A percentile compares a stretch with the other conserved stretches of the same genome.
Evolutionary conservation across 2,329 filamentous ascomycete species (phyloP).

Genomic region (Colletotrichum eremochloae): DNA sequence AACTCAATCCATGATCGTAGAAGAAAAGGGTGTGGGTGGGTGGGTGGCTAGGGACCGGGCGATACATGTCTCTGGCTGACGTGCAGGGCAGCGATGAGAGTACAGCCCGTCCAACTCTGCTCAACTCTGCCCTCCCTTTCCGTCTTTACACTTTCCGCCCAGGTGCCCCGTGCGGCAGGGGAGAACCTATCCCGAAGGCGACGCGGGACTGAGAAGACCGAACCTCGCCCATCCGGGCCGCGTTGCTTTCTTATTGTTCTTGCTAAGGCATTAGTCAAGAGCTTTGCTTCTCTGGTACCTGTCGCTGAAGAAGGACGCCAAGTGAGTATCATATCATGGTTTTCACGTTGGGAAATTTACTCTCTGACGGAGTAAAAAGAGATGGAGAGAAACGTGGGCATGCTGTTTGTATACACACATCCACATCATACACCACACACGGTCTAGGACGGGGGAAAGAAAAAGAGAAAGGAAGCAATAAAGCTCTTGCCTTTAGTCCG

Average conservation of each 20-base stretch:
- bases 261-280: neutral
- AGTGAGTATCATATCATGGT: neutral
- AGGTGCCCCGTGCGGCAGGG: constrained; percentile 20
- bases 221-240: neutral
- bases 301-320: neutral
- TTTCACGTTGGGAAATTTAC: neutral
- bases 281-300: neutral
- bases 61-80: constrained; percentile 11
- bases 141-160: constrained; percentile 14
- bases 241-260: neutral
- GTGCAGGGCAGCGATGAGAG: neutral
- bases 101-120: neutral
- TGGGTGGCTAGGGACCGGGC: neutral
- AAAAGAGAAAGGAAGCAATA: neutral
- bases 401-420: neutral
- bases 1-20: constrained; percentile 29
- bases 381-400: neutral
- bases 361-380: neutral
- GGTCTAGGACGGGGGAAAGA: neutral
- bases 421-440: neutral
- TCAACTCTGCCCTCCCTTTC: neutral
- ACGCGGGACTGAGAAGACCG: neutral
- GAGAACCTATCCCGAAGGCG: constrained; percentile 14
- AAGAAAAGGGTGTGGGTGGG: neutral
- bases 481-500: constrained; percentile 1